These are phyloP conservation scores for Nicotiana tabacum DNA, from an alignment of 257 asterid species.

Conservation along the genomic window DNA sequence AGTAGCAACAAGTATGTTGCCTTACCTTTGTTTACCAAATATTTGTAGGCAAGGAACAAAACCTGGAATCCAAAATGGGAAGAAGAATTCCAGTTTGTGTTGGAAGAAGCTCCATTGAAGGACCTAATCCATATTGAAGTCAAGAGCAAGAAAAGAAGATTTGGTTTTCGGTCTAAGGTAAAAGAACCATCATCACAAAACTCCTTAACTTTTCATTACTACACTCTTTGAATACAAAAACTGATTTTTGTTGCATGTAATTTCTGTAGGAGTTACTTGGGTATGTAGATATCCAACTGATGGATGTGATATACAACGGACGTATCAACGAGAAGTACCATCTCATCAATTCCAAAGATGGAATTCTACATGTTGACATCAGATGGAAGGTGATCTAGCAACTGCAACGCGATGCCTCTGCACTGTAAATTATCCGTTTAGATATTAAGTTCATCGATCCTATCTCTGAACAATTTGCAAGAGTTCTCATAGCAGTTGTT, in stretches of 20 bases:
- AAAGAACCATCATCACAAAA: neutral
- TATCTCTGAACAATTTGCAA: neutral
- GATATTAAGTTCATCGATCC: neutral
- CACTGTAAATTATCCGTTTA: neutral
- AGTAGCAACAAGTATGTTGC: too few species aligned
- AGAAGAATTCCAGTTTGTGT: constrained; percentile 66
- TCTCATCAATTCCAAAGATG: constrained; percentile 69
- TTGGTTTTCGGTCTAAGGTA: constrained; percentile 56
- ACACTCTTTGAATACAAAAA: neutral
- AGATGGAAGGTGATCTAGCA: constrained; percentile 67
- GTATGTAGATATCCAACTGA: constrained; percentile 58
- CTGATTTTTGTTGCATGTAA: neutral
- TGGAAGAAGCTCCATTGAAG: constrained; percentile 70
- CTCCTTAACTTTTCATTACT: neutral
- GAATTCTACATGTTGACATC: constrained; percentile 61
- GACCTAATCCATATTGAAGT: constrained; percentile 59
- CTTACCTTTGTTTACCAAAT: neutral
- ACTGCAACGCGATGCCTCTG: neutral
- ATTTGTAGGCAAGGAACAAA: constrained; percentile 45
- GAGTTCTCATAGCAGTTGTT: neutral
- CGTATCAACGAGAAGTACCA: constrained; percentile 65
- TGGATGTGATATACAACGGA: constrained; percentile 63
- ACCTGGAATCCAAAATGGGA: constrained; percentile 70
- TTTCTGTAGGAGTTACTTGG: constrained; percentile 60
- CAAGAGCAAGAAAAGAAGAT: constrained; percentile 47